Conservation (phyloP, 371 early-diverging fungal species). For the Chytridiales sp. region DNA sequence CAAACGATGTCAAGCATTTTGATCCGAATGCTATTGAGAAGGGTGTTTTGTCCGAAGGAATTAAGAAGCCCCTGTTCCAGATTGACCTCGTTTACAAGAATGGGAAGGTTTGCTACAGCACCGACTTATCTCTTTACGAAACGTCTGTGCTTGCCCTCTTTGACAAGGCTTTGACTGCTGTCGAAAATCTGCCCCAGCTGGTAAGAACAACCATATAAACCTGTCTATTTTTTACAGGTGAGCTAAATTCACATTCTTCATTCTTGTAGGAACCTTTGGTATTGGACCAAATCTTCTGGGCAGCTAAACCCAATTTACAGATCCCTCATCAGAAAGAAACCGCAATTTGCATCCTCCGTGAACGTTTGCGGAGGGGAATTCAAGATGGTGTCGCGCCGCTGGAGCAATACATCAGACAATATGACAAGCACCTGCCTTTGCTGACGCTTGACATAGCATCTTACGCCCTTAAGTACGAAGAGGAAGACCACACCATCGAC, state of each 20-base stretch:
- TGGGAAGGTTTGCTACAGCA: constrained; percentile 48
- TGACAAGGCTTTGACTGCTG: constrained; percentile 47
- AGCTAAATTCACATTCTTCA: too few relatives aligned
- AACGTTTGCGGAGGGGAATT: constrained; percentile 29
- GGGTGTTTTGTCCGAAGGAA: constrained; percentile 16
- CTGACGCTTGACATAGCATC: constrained; percentile 46
- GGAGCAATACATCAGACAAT: constrained; percentile 40
- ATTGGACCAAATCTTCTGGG: constrained; percentile 58
- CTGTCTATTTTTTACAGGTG: too few relatives aligned
- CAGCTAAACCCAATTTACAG: constrained; percentile 49
- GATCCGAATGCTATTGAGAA: constrained; percentile 25
- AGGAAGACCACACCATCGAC: constrained; percentile 43
- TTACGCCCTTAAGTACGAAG: constrained; percentile 51
- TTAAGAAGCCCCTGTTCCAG: constrained; percentile 44
- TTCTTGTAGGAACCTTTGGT: constrained; percentile 58
- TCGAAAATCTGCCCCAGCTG: constrained; percentile 54
- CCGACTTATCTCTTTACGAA: constrained; percentile 42
- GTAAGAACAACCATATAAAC: too few relatives aligned
- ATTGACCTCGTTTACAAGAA: constrained; percentile 52
- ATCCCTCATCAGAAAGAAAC: constrained; percentile 43
- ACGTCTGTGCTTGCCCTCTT: constrained; percentile 39
- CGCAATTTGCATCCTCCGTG: constrained; percentile 28
- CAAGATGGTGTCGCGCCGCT: constrained; percentile 37
- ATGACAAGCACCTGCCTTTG: constrained; percentile 45
- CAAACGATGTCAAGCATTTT: constrained; percentile 46